A percentile compares a stretch with the other conserved stretches of the same genome.
Evolutionary conservation across 257 asterid genomes (phyloP).

Genomic region (Leonotis leonurus): DNA sequence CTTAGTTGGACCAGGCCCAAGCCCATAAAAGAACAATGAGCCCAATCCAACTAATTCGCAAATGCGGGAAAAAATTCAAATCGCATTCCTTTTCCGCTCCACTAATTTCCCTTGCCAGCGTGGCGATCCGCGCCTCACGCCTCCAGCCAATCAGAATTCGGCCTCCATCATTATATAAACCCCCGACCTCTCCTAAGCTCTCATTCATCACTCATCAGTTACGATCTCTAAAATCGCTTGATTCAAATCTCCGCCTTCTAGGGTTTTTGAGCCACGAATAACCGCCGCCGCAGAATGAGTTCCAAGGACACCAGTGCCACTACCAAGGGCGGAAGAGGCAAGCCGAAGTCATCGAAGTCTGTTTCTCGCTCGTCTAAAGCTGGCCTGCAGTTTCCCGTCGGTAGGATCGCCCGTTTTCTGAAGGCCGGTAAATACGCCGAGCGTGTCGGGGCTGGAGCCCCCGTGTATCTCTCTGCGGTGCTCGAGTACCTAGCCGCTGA

Average conservation of each 20-base stretch:
- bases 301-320: constrained; percentile 28
- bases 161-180: constrained; percentile 11
- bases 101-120: constrained; percentile 14
- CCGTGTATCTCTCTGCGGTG: constrained; percentile 63
- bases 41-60: constrained; percentile 8
- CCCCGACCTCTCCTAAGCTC: neutral
- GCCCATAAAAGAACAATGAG: neutral
- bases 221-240: neutral
- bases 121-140: constrained; percentile 32
- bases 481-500: constrained; percentile 65
- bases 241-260: neutral
- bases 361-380: constrained; percentile 56
- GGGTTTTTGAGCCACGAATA: constrained; percentile 17
- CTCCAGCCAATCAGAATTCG: constrained; percentile 32
- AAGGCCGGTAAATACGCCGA: constrained; percentile 56
- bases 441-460: constrained; percentile 68
- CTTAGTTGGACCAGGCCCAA: neutral
- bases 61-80: neutral
- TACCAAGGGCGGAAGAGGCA: constrained; percentile 54
- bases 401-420: constrained; percentile 57
- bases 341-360: constrained; percentile 38
- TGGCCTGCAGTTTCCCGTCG: constrained; percentile 64
- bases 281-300: constrained; percentile 27
- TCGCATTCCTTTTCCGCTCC: constrained; percentile 12
- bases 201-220: neutral